Percentiles rank a stretch among this genome's conserved stretches.
Conservation (phyloP, 2,329 filamentous ascomycete genomes). For the Calonectria montana region DNA sequence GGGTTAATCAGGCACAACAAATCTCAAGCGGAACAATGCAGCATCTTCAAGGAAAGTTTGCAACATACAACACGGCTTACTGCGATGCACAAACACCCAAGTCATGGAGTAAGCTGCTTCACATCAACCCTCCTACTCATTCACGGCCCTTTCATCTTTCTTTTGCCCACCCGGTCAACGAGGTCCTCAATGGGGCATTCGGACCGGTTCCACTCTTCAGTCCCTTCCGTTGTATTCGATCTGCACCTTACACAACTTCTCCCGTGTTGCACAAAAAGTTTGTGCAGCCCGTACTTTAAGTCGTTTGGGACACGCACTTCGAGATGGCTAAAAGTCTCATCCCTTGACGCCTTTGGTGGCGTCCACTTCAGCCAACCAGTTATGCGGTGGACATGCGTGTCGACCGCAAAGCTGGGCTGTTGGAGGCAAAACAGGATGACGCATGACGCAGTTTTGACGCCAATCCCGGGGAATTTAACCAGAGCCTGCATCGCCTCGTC, state of each 20-base stretch:
- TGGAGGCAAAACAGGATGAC: conserved; percentile 43
- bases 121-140: background rate
- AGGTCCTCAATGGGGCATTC: conserved; percentile 40
- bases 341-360: conserved; percentile 40
- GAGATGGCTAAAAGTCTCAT: conserved; percentile 42
- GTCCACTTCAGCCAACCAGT: conserved; percentile 43
- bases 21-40: background rate
- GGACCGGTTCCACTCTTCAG: conserved; percentile 38
- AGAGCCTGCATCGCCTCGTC: conserved; percentile 43
- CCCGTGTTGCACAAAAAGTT: conserved; percentile 42
- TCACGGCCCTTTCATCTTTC: conserved; percentile 25
- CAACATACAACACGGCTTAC: background rate
- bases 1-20: background rate
- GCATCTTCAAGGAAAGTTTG: background rate
- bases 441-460: conserved; percentile 43
- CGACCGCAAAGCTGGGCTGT: conserved; percentile 44
- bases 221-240: conserved; percentile 43
- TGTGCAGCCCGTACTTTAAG: conserved; percentile 42
- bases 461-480: conserved; percentile 42
- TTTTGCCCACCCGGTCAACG: conserved; percentile 40
- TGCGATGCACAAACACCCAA: background rate
- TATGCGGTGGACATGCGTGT: conserved; percentile 42
- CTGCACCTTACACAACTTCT: conserved; percentile 40
- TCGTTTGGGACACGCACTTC: conserved; percentile 42
- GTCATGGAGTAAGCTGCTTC: background rate